Conservation (phyloP, 2,329 filamentous ascomycete species). For the Penicillium sp. region DNA sequence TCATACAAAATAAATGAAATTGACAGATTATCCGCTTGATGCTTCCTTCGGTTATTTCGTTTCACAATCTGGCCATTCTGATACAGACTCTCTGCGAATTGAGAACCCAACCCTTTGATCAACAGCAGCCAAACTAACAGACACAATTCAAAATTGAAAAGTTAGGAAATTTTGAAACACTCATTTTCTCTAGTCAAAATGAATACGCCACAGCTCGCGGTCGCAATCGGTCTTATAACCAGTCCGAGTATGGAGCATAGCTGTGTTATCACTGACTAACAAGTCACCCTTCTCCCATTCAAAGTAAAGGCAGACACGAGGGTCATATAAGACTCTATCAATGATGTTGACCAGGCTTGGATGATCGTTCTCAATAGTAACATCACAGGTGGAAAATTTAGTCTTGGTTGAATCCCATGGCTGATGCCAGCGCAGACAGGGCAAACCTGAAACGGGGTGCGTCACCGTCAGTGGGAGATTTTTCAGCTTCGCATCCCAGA, state of each 20-base stretch:
- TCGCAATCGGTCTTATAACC: slow-evolving; percentile 30
- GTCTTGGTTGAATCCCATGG: slow-evolving; percentile 60
- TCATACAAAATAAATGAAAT: not conserved
- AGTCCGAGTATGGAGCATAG: slow-evolving; percentile 33
- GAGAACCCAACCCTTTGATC: not conserved
- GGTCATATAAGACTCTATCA: slow-evolving; percentile 53
- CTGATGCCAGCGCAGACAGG: slow-evolving; percentile 61
- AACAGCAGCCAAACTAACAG: not conserved
- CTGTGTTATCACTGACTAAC: slow-evolving; percentile 56
- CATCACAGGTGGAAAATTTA: slow-evolving; percentile 52
- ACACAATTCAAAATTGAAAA: not conserved
- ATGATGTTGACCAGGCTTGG: slow-evolving; percentile 44
- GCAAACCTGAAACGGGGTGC: slow-evolving; percentile 52
- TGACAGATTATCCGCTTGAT: not conserved
- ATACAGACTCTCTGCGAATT: not conserved
- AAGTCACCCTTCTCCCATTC: slow-evolving; percentile 61
- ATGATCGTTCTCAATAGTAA: slow-evolving; percentile 50
- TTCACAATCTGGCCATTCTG: not conserved
- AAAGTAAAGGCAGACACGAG: slow-evolving; percentile 56
- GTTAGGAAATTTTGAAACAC: not conserved
- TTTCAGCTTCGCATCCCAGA: slow-evolving; percentile 49
- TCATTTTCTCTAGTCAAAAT: slow-evolving; percentile 23
- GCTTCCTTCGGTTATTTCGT: not conserved
- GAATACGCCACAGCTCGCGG: slow-evolving; percentile 33
- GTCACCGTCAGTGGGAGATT: slow-evolving; percentile 51